A percentile compares a stretch with the other conserved stretches of the same genome.
Conservation (phyloP, 139 green algal genomes). For the Volvox africanus region DNA sequence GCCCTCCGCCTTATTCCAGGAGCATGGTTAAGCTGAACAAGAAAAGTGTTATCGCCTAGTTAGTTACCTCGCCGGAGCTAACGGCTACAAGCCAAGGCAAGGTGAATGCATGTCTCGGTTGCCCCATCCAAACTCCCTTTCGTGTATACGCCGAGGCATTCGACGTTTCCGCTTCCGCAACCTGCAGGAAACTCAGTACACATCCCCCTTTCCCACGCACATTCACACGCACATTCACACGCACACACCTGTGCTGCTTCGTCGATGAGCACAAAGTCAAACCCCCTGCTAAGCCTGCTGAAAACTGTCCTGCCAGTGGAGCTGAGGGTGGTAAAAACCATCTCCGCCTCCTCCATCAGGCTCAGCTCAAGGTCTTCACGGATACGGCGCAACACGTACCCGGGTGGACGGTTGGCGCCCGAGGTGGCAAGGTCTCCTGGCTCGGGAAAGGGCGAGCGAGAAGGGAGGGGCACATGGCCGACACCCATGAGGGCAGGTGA, state of each 20-base stretch:
- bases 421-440: constrained; percentile 28
- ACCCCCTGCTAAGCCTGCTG: constrained; percentile 54
- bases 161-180: neutral
- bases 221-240: neutral
- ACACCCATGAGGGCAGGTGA: neutral
- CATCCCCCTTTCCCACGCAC: neutral
- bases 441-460: neutral
- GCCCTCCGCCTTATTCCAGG: no score
- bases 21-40: no score
- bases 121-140: neutral
- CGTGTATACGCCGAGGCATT: neutral
- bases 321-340: constrained; percentile 91
- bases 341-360: constrained; percentile 76
- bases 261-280: constrained; percentile 91
- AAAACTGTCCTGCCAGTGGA: constrained; percentile 71
- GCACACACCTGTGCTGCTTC: constrained; percentile 84
- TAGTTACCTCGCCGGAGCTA: no score
- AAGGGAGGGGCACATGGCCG: neutral
- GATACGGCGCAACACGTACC: constrained; percentile 36
- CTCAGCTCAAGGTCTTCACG: constrained; percentile 58
- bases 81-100: no score
- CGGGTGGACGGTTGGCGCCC: neutral
- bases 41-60: no score
- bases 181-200: neutral
- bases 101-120: no score